Evolutionary conservation across 2,329 filamentous ascomycete species (phyloP).

Genomic region (Botryotinia narcissicola): DNA sequence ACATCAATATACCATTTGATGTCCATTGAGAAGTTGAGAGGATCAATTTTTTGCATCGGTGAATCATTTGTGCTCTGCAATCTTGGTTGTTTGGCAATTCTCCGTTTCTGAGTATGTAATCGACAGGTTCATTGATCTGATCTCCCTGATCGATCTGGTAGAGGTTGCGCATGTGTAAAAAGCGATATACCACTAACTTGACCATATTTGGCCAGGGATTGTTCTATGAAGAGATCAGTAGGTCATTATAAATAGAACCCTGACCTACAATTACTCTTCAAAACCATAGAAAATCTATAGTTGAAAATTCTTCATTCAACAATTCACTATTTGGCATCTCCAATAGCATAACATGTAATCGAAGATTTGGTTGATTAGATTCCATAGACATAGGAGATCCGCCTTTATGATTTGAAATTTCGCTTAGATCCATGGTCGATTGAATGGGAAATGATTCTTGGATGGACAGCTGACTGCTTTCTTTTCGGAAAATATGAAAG

Average conservation of each 20-base stretch:
- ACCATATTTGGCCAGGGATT: neutral
- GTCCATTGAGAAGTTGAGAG: neutral
- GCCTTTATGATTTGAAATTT: neutral
- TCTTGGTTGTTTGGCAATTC: neutral
- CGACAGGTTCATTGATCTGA: neutral
- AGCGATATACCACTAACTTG: constrained; percentile 2
- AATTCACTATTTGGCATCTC: neutral
- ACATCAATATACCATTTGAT: neutral
- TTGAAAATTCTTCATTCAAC: neutral
- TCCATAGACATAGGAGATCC: neutral
- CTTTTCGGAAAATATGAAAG: neutral
- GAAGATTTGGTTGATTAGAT: neutral
- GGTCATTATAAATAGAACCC: neutral
- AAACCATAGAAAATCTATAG: neutral
- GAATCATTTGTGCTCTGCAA: constrained; percentile 6
- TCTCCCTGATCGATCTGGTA: neutral
- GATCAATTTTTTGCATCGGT: constrained; percentile 1
- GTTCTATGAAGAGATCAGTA: neutral
- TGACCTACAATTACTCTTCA: neutral
- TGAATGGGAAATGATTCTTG: neutral
- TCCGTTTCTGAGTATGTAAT: neutral
- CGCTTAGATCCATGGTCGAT: neutral
- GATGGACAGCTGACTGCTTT: neutral
- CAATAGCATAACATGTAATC: neutral
- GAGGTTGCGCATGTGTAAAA: neutral